Conservation (phyloP, 2,329 filamentous ascomycete species). For the Phoma sp. region DNA sequence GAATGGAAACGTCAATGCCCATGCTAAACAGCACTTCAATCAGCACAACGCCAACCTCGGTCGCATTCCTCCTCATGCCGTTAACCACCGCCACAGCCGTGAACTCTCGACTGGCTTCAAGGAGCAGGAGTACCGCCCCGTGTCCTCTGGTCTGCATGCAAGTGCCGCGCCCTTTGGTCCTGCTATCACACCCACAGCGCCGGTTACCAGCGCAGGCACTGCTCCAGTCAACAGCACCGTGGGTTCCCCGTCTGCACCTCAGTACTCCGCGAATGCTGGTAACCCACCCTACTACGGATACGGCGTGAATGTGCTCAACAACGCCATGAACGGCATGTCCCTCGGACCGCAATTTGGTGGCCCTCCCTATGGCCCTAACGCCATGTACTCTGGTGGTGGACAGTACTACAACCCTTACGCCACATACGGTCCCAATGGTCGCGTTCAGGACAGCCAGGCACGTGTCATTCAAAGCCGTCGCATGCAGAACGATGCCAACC, state of each 20-base stretch:
- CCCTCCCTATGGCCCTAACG: conserved; percentile 31
- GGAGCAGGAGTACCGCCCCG: conserved; percentile 61
- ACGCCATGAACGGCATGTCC: conserved; percentile 70
- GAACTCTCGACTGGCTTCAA: conserved; percentile 64
- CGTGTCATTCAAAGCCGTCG: conserved; percentile 78
- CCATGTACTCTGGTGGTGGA: conserved; percentile 30
- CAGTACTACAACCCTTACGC: conserved; percentile 39
- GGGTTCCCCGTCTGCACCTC: conserved; percentile 40
- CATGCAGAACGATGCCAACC: conserved; percentile 70
- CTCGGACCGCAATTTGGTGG: conserved; percentile 48
- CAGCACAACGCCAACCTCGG: conserved; percentile 84
- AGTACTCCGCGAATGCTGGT: conserved; percentile 33
- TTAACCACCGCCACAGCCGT: conserved; percentile 73
- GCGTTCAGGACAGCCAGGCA: conserved; percentile 74
- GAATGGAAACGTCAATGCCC: conserved; percentile 51
- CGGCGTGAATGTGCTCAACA: conserved; percentile 67
- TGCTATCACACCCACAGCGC: conserved; percentile 50
- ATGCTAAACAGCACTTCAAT: conserved; percentile 64
- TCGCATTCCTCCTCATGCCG: conserved; percentile 72
- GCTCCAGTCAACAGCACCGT: conserved; percentile 29
- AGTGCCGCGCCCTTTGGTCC: conserved; percentile 82
- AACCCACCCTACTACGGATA: conserved; percentile 58
- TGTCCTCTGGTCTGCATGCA: conserved; percentile 78
- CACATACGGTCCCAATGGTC: conserved; percentile 51
- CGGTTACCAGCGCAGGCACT: conserved; percentile 13